Evolutionary conservation across 208 protist species (phyloP).

Genomic region (Acanthamoeba royreba): DNA sequence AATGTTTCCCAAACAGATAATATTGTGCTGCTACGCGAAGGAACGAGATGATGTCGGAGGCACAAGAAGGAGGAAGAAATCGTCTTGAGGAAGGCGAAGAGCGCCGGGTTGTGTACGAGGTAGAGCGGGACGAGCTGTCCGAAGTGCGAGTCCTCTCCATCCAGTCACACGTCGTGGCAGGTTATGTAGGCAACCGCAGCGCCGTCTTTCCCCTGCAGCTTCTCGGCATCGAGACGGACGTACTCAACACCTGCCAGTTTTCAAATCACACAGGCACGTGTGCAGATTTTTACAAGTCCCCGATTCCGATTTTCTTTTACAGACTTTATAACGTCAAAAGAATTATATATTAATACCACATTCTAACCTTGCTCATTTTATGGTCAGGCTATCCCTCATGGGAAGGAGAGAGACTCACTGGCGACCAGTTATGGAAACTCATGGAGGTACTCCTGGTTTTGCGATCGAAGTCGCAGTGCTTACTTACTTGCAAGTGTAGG

Average conservation of each 20-base stretch:
- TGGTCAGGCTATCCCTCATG: not conserved
- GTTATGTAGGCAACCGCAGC: conserved; percentile 95
- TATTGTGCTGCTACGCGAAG: no score
- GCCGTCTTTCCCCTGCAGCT: conserved; percentile 92
- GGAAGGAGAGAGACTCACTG: not conserved
- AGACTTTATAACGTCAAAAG: not conserved
- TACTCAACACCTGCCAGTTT: conserved; percentile 92
- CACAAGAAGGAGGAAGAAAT: not conserved
- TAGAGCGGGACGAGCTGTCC: not conserved
- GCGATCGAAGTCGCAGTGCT: not conserved
- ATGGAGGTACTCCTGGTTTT: not conserved
- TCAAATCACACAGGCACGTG: conserved; percentile 89
- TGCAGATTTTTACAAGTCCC: not conserved
- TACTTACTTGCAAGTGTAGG: not conserved
- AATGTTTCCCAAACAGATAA: no score
- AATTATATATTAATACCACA: not conserved
- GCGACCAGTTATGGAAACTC: not conserved
- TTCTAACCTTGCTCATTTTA: not conserved
- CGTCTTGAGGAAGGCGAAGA: no score
- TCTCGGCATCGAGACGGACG: conserved; percentile 92
- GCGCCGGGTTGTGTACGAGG: no score
- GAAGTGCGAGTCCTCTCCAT: conserved; percentile 86
- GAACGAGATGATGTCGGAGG: not conserved
- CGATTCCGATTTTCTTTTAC: not conserved
- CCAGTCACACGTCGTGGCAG: conserved; percentile 93